A percentile compares a stretch with the other conserved stretches of the same genome.
phyloP scores from a whole-genome alignment of 2,329 filamentous ascomycete genomes.

The Aspergillus tamarii region DNA sequence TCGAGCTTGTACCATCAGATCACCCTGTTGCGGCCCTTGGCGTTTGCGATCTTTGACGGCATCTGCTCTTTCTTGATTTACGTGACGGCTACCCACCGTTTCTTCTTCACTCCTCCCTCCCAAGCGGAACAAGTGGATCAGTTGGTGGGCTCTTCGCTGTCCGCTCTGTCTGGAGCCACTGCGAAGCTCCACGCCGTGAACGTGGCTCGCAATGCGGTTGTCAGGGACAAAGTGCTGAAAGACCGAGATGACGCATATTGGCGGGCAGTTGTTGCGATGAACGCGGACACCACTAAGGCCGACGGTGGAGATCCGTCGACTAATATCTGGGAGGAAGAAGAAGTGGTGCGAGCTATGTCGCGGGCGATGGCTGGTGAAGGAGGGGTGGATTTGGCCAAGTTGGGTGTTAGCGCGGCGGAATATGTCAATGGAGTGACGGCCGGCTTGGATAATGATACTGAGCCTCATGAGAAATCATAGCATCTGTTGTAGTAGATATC shows the following conservation, averaged over 20 bases:
- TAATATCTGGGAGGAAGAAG: conserved; percentile 71
- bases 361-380: conserved; percentile 72
- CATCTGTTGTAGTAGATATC: not conserved
- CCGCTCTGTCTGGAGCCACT: conserved; percentile 61
- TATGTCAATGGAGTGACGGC: conserved; percentile 49
- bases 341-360: conserved; percentile 66
- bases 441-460: conserved; percentile 36
- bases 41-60: conserved; percentile 67
- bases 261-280: conserved; percentile 59
- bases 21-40: conserved; percentile 64
- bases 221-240: conserved; percentile 73
- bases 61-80: conserved; percentile 69
- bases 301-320: conserved; percentile 64
- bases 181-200: conserved; percentile 72
- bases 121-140: conserved; percentile 69
- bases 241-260: conserved; percentile 73
- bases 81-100: conserved; percentile 77
- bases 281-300: conserved; percentile 50
- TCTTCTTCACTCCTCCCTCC: conserved; percentile 66
- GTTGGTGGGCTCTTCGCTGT: conserved; percentile 49
- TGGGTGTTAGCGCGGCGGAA: conserved; percentile 46
- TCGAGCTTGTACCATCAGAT: conserved; percentile 44
- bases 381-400: conserved; percentile 44
- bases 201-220: conserved; percentile 77
- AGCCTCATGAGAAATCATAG: conserved; percentile 4